phyloP scores from a whole-genome alignment of 2,329 filamentous ascomycete species.

The Penicillium sp. region DNA sequence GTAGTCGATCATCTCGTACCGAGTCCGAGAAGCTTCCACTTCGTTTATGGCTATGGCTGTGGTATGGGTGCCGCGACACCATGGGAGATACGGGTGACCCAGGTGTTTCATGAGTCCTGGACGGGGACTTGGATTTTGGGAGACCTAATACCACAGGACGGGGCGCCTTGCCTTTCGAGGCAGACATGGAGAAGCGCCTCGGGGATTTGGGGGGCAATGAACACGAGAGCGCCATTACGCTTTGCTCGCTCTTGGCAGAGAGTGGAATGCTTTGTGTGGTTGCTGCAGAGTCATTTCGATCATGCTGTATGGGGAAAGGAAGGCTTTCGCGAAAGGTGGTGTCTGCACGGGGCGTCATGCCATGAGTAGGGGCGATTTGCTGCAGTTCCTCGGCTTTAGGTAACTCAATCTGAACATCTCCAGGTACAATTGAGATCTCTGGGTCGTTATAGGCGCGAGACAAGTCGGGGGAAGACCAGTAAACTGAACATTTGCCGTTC shows the following conservation, averaged over 20 bases:
- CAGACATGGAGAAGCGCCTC: slow-evolving; percentile 39
- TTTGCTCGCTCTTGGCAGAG: slow-evolving; percentile 49
- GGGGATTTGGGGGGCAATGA: slow-evolving; percentile 55
- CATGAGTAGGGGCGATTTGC: slow-evolving; percentile 8
- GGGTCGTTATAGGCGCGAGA: slow-evolving; percentile 58
- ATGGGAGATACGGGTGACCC: slow-evolving; percentile 29
- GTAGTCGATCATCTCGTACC: slow-evolving; percentile 65
- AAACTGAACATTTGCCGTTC: slow-evolving; percentile 83
- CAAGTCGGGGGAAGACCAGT: slow-evolving; percentile 77
- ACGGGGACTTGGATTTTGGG: slow-evolving; percentile 31
- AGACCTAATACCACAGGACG: slow-evolving; percentile 45
- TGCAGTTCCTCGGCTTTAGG: slow-evolving; percentile 30
- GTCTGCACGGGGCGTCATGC: slow-evolving; percentile 5
- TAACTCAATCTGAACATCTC: slow-evolving; percentile 66
- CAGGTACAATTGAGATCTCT: slow-evolving; percentile 70
- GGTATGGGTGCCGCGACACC: slow-evolving; percentile 48
- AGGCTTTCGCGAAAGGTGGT: slow-evolving; percentile 20
- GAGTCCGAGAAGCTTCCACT: slow-evolving; percentile 88
- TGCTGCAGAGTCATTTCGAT: slow-evolving; percentile 38
- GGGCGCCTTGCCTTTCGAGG: slow-evolving; percentile 36
- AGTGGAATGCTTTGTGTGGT: slow-evolving; percentile 38
- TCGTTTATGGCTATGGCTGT: slow-evolving; percentile 67
- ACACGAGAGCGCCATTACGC: slow-evolving; percentile 60
- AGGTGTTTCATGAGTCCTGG: slow-evolving; percentile 25
- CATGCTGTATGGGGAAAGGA: slow-evolving; percentile 27